These are phyloP conservation scores for Stephanodiscus minutulus DNA, from an alignment of 108 stramenopile genomes.

Conservation along the genomic window DNA sequence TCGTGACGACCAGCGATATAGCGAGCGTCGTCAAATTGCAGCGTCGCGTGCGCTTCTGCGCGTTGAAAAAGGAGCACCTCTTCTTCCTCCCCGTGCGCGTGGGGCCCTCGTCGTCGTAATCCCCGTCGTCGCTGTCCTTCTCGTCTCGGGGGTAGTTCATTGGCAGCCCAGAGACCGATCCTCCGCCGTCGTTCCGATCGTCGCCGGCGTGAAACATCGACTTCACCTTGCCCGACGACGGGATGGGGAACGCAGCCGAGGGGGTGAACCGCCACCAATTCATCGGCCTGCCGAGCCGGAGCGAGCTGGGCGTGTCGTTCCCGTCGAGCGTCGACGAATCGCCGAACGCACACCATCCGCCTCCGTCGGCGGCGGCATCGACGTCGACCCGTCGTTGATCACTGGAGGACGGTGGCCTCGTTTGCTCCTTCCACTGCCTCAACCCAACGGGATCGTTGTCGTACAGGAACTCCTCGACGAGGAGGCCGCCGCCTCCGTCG, in stretches of 20 bases:
- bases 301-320: neutral
- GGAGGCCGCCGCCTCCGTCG: neutral
- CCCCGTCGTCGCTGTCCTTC: neutral
- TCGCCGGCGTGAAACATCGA: neutral
- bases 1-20: neutral
- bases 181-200: neutral
- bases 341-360: slow-evolving; percentile 1
- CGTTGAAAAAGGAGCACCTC: neutral
- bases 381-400: neutral
- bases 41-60: neutral
- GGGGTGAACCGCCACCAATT: neutral
- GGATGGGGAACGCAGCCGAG: too few relatives aligned
- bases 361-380: neutral
- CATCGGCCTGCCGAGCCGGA: neutral
- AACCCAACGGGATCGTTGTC: slow-evolving; percentile 10
- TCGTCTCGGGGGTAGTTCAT: neutral
- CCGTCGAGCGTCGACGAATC: neutral
- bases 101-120: neutral
- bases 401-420: slow-evolving; percentile 13
- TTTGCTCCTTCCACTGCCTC: slow-evolving; percentile 11
- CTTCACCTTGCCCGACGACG: neutral
- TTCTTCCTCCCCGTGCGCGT: neutral
- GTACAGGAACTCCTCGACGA: slow-evolving; percentile 32
- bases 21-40: neutral
- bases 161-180: neutral